Evolutionary conservation across 1,284 basidiomycete species (phyloP).

Genomic region (Cutaneotrichosporon arboriforme): DNA sequence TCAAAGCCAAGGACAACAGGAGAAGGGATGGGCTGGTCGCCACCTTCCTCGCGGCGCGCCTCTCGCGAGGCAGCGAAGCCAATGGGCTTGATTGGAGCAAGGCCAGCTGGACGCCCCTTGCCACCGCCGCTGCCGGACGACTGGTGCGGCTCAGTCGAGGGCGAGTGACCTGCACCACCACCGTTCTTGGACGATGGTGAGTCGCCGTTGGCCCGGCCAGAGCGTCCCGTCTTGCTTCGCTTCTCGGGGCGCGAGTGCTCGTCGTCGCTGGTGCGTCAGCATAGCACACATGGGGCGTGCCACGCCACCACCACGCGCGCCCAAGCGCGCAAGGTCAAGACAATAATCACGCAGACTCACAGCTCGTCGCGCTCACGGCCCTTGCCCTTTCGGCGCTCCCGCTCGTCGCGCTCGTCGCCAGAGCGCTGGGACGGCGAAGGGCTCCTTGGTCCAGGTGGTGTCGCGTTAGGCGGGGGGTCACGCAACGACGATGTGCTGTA

Average conservation of each 20-base stretch:
- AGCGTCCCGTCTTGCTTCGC: constrained; percentile 9
- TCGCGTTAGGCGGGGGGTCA: constrained; percentile 28
- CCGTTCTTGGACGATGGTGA: constrained; percentile 17
- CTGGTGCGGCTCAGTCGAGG: constrained; percentile 5
- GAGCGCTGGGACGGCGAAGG: constrained; percentile 16
- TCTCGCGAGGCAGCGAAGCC: constrained; percentile 40
- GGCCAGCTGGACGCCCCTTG: constrained; percentile 10
- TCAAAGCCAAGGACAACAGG: constrained; percentile 47
- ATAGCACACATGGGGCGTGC: background rate
- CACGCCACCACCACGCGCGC: too few relatives aligned
- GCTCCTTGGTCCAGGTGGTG: constrained; percentile 21
- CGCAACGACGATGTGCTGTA: constrained; percentile 32
- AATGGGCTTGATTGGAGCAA: constrained; percentile 39
- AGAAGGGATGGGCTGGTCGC: constrained; percentile 29
- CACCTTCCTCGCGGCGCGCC: constrained; percentile 29
- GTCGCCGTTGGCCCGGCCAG: constrained; percentile 10
- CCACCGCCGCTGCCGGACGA: constrained; percentile 5
- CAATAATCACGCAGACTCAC: constrained; percentile 7
- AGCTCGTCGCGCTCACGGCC: constrained; percentile 17
- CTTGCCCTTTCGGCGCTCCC: constrained; percentile 14
- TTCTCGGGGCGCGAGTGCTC: constrained; percentile 17
- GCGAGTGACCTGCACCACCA: background rate
- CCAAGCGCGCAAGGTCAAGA: too few relatives aligned
- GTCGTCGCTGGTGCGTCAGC: constrained; percentile 8
- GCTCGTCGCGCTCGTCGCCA: constrained; percentile 5